Evolutionary conservation across 768 basidiomycete genomes (phyloP), one percentile per base, ranked within the genome.

Genomic region (Leccinum subgranulosum): DNA sequence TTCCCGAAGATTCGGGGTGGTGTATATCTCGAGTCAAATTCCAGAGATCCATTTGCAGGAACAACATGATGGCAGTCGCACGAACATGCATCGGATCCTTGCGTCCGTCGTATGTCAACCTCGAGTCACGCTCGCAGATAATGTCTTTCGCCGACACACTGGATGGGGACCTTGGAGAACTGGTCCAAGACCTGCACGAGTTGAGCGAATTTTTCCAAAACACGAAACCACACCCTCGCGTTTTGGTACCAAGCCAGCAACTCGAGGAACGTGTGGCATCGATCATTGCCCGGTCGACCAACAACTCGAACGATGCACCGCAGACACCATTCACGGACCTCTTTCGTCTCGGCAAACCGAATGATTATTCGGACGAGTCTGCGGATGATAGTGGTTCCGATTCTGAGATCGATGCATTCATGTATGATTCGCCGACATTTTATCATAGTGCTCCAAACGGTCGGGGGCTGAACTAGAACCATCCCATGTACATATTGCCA

Each of bases 1-100:
- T 91, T 23, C 87, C 90, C 1, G 80, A 87, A 55, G 84, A 86
- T 39, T 91, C 89, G 3, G 94, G 94, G 17, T 97, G 94, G 94
- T 90, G 84, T 61, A 81, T 94, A 49, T 83, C 91, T 23, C 85
- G 84, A 63, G 79, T 83, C 7, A 85, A 87, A 53, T 75, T 76
- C 17, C 76, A 81, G 28, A 81, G 85, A 29, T 80, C 81, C 3
- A 76, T 77, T 21, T 94, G 90, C 63, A 81, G 90, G 47, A 76
- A 82, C 43, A 95, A 94, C 66, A 80, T 95, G 61, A 81, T 86
- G 73, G 89, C 90, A 2, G 90, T 96, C 12, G 93, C 90, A 61
- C 91, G 91, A 62, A 90, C 90, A 5, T 93, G 88, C 70, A 85
- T 85, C 33, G 80, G 86, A 67, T 81, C 85, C 12, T 75, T 82